Conservation (phyloP, 306 rosid species). For the Quercus wislizeni region DNA sequence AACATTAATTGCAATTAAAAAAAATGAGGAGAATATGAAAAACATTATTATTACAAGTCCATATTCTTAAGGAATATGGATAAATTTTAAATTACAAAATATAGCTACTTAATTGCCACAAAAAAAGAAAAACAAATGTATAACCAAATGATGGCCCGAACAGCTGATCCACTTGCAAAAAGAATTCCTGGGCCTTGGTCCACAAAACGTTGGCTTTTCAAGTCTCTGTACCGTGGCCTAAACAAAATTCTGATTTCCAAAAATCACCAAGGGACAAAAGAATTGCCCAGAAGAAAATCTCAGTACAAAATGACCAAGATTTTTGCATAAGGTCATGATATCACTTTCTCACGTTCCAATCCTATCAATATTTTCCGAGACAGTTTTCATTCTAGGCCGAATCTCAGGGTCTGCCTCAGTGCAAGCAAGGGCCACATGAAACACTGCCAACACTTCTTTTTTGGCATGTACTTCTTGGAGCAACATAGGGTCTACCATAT, state of each 20-base stretch:
- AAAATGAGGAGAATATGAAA: background rate
- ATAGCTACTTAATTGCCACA: slow-evolving; percentile 19
- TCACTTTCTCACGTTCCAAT: slow-evolving; percentile 36
- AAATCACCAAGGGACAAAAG: slow-evolving; percentile 18
- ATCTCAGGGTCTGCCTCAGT: slow-evolving; percentile 84
- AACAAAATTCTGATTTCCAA: slow-evolving; percentile 27
- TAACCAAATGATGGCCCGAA: slow-evolving; percentile 19
- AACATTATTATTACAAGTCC: background rate
- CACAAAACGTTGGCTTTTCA: slow-evolving; percentile 20
- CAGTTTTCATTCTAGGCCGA: slow-evolving; percentile 87
- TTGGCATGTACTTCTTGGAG: slow-evolving; percentile 91
- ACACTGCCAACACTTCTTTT: slow-evolving; percentile 83
- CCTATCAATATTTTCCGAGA: slow-evolving; percentile 84
- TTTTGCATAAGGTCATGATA: slow-evolving; percentile 1
- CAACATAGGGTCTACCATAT: slow-evolving; percentile 79
- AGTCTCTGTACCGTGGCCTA: slow-evolving; percentile 29
- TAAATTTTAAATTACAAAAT: slow-evolving; percentile 35
- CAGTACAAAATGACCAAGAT: slow-evolving; percentile 11
- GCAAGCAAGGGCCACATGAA: slow-evolving; percentile 86
- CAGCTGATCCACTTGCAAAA: slow-evolving; percentile 31
- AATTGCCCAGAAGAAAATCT: slow-evolving; percentile 15
- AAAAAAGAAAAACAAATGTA: slow-evolving; percentile 5
- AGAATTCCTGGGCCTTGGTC: background rate
- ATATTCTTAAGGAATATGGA: background rate
- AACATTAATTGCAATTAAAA: background rate